Conservation (phyloP, 2,329 filamentous ascomycete species). For the Colletotrichum tabaci region DNA sequence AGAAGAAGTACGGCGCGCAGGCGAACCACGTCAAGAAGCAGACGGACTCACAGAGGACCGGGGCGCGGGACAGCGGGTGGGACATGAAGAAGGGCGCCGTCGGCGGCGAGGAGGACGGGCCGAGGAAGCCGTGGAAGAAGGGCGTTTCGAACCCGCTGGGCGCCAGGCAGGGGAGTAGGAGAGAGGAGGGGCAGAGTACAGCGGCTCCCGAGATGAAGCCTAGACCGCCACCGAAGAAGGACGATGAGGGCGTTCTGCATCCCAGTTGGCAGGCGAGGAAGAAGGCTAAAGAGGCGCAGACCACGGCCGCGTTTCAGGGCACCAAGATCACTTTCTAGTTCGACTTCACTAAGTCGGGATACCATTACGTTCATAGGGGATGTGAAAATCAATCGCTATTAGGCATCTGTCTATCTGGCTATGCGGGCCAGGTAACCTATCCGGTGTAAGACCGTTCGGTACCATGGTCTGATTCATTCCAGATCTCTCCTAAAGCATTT, state of each 20-base stretch:
- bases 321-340: conserved; percentile 62
- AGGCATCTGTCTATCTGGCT: conserved; percentile 10
- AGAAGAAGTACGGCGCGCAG: conserved; percentile 82
- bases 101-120: conserved; percentile 55
- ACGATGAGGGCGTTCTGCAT: conserved; percentile 71
- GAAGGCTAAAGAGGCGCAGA: conserved; percentile 71
- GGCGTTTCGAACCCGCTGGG: conserved; percentile 58
- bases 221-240: conserved; percentile 56
- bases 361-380: neutral
- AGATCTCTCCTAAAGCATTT: neutral
- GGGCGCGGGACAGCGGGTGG: conserved; percentile 67
- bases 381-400: conserved; percentile 13
- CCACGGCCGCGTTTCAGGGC: conserved; percentile 67
- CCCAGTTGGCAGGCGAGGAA: conserved; percentile 76
- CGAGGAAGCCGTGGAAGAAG: conserved; percentile 67
- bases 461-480: neutral
- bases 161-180: conserved; percentile 37
- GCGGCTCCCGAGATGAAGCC: conserved; percentile 37
- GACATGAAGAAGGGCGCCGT: conserved; percentile 71
- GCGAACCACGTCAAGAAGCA: conserved; percentile 75
- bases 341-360: neutral
- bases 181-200: conserved; percentile 40
- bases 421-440: neutral
- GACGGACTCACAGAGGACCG: conserved; percentile 50
- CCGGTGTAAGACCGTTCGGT: neutral